Evolutionary conservation across 2,329 filamentous ascomycete genomes (phyloP).

Genomic region (Fusarium coffeatum): DNA sequence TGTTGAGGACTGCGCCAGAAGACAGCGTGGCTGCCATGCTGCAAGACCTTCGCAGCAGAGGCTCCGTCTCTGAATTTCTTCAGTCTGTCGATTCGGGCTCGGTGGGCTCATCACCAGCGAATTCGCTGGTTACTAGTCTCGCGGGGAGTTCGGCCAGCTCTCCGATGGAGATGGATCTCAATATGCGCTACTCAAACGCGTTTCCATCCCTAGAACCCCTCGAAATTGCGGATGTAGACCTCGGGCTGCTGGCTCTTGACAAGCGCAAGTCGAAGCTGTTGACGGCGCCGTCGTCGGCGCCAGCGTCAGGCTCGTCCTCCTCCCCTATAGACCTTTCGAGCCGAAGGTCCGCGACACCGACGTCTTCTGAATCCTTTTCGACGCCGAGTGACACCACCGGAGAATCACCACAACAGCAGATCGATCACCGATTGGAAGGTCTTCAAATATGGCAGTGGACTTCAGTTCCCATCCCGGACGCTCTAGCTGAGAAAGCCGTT

Average conservation of each 20-base stretch:
- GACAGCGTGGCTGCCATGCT: background rate
- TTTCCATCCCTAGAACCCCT: constrained; percentile 2
- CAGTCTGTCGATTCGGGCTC: background rate
- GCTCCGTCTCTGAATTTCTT: constrained; percentile 13
- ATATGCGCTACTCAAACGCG: constrained; percentile 1
- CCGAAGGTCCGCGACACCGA: background rate
- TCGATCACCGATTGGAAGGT: background rate
- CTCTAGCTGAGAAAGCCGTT: constrained; percentile 2
- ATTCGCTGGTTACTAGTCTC: background rate
- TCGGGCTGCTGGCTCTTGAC: background rate
- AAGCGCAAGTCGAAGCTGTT: background rate
- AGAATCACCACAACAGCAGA: background rate
- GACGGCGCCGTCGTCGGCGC: background rate
- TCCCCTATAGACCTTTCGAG: background rate
- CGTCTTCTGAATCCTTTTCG: background rate
- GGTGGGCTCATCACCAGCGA: rapidly evolving
- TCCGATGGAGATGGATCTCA: constrained; percentile 1
- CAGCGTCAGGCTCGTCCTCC: background rate
- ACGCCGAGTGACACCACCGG: background rate
- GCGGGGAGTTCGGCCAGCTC: background rate
- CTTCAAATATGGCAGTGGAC: constrained; percentile 26
- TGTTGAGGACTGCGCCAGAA: background rate
- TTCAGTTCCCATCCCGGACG: background rate
- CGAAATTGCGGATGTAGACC: constrained; percentile 1
- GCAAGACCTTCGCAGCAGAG: background rate